phyloP scores from a whole-genome alignment of 2,329 filamentous ascomycete genomes.

The Sclerotiophoma versabilis region DNA sequence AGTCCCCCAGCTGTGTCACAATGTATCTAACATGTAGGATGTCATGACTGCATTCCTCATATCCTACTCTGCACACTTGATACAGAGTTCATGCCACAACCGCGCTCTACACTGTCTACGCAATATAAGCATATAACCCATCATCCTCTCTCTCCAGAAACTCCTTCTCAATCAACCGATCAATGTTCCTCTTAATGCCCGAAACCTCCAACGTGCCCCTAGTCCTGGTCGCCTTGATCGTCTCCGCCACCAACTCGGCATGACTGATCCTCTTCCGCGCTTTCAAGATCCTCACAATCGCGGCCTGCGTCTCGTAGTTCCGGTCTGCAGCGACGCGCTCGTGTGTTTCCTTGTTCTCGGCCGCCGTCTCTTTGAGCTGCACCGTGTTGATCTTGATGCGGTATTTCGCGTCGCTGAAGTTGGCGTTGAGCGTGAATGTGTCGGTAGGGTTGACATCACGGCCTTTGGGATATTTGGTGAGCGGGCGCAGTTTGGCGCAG shows the following conservation, averaged over 20 bases:
- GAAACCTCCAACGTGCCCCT: constrained; percentile 83
- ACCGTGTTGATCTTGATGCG: constrained; percentile 99
- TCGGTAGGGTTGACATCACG: constrained; percentile 80
- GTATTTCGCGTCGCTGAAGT: constrained; percentile 81
- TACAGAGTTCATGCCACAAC: background rate
- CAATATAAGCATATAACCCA: constrained; percentile 56
- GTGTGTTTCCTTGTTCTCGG: constrained; percentile 94
- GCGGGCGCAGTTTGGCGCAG: constrained; percentile 84
- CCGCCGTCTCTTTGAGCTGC: constrained; percentile 92
- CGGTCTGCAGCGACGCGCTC: constrained; percentile 87
- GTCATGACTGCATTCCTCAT: too few species aligned
- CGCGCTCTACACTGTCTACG: constrained; percentile 34
- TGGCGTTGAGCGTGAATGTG: constrained; percentile 81
- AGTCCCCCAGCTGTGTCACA: too few species aligned
- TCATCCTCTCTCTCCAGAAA: constrained; percentile 49
- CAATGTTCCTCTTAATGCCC: constrained; percentile 97
- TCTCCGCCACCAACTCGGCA: constrained; percentile 85
- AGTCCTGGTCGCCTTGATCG: constrained; percentile 87
- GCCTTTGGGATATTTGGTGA: constrained; percentile 84
- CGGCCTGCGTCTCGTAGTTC: constrained; percentile 95
- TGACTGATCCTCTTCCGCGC: constrained; percentile 86
- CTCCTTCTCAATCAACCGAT: constrained; percentile 69
- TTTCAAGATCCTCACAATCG: constrained; percentile 98
- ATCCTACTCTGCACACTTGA: too few species aligned
- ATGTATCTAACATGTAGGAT: too few species aligned